These are phyloP conservation scores for Blastobotrys raffinosifermentans DNA, from an alignment of 1,139 yeast species.

Conservation along the genomic window DNA sequence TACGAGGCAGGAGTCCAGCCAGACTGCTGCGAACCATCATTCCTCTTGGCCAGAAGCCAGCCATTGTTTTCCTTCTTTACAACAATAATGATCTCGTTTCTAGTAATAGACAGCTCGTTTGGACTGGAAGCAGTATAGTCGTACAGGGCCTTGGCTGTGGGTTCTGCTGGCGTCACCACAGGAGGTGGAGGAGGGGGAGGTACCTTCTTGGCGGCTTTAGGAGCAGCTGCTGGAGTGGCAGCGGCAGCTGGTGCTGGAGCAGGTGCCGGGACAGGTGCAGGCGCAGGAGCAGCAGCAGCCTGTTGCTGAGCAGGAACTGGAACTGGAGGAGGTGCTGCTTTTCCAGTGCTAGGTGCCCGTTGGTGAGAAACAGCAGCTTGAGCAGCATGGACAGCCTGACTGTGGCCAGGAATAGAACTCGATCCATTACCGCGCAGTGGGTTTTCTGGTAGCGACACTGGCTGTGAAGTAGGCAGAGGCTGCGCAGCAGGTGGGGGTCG, in stretches of 20 bases:
- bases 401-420: slow-evolving; percentile 4
- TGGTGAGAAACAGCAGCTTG: slow-evolving; percentile 13
- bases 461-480: slow-evolving; percentile 1
- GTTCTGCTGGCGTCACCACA: slow-evolving; percentile 56
- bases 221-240: slow-evolving; percentile 18
- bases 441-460: slow-evolving; percentile 6
- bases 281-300: slow-evolving; percentile 27
- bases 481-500: slow-evolving; percentile 11
- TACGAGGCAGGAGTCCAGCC: slow-evolving; percentile 99
- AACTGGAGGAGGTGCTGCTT: slow-evolving; percentile 15
- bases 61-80: slow-evolving; percentile 62
- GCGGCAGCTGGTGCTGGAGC: slow-evolving; percentile 15
- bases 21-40: slow-evolving; percentile 62
- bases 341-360: slow-evolving; percentile 14
- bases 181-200: slow-evolving; percentile 46
- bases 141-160: slow-evolving; percentile 79
- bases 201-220: slow-evolving; percentile 11
- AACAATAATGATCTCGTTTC: slow-evolving; percentile 70
- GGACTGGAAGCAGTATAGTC: slow-evolving; percentile 87
- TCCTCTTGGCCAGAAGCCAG: slow-evolving; percentile 85
- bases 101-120: slow-evolving; percentile 68
- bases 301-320: slow-evolving; percentile 28
- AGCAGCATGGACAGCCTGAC: slow-evolving; percentile 12
- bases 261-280: slow-evolving; percentile 17
- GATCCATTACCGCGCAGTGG: slow-evolving; percentile 5